A percentile compares a stretch with the other conserved stretches of the same genome.
Evolutionary conservation across 2,329 filamentous ascomycete species (phyloP).

Genomic region (Pseudogymnoascus sp.): DNA sequence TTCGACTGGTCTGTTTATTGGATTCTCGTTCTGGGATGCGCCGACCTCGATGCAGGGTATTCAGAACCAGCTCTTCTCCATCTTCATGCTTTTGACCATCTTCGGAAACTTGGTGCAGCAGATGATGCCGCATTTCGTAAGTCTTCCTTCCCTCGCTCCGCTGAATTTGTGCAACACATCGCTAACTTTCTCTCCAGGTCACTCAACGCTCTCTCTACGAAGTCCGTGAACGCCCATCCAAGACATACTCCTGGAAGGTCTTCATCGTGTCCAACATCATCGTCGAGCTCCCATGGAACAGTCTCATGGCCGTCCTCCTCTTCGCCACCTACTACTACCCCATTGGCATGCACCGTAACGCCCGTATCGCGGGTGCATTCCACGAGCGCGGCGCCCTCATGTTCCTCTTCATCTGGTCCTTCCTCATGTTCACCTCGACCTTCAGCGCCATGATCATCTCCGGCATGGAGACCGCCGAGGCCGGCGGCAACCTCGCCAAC

Average conservation of each 20-base stretch:
- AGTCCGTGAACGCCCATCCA: constrained; percentile 65
- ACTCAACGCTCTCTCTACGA: constrained; percentile 47
- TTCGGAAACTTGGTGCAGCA: constrained; percentile 69
- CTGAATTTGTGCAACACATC: not conserved
- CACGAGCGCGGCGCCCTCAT: constrained; percentile 67
- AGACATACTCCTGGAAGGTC: constrained; percentile 67
- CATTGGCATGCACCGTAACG: constrained; percentile 62
- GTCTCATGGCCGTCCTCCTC: constrained; percentile 66
- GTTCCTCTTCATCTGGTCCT: constrained; percentile 67
- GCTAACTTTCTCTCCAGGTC: not conserved
- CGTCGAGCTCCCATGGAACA: constrained; percentile 80
- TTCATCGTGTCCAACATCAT: constrained; percentile 65
- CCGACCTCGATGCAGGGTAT: constrained; percentile 51
- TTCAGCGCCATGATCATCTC: constrained; percentile 75
- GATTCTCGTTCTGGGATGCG: constrained; percentile 62
- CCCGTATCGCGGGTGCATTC: constrained; percentile 50
- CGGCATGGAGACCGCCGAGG: constrained; percentile 66
- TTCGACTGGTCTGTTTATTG: constrained; percentile 53
- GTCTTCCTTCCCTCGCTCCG: constrained; percentile 45
- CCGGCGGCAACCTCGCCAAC: constrained; percentile 68
- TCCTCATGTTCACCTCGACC: constrained; percentile 73
- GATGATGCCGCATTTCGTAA: constrained; percentile 63
- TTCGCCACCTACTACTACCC: constrained; percentile 83
- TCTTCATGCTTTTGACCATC: constrained; percentile 72
- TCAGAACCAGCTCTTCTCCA: constrained; percentile 64